Evolutionary conservation across 768 basidiomycete species (phyloP), one percentile per base, ranked within the genome.

Genomic region (Leccinum subgranulosum): DNA sequence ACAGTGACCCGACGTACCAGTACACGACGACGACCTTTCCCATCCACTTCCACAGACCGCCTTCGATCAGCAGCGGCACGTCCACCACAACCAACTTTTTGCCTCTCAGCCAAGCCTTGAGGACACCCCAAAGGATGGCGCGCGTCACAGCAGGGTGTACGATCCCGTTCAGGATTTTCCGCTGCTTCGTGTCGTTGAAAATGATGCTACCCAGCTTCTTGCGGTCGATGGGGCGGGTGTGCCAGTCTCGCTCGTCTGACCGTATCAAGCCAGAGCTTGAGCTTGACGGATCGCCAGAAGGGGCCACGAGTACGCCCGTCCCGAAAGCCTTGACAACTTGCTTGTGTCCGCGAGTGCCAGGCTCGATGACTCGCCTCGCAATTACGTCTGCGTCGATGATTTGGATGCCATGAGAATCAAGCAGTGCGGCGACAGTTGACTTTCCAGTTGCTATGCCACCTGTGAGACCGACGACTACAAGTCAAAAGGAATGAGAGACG

Each of bases 381-480:
- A 98, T 80, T 15, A 91, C 60, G 77, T 98, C 96, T 2, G 96
- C 94, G 69, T 99, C 97, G 64, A 98, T 82, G 63, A 98, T 76
- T n/a, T 93, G 91, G 29, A 98, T 75, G 29, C 72, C 65, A 63
- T 85, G 85, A 0, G 79, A 75, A 52, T 81, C 80, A 34, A 98
- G 78, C 43, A 94, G 77, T 7, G 75, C 73, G 0, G 94, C 92
- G 11, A 94, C 97, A 12, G 94, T 90, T 0, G 95, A 97, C 76
- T 99, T 99, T 53, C 96, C 94, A 7, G 94, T 94, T 21, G 94
- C 92, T 57, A 99, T 98, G 2, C 95, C 93, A 8, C 97, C 97
- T 28, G 96, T 98, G 21, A 99, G 83, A 41, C 97, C 96, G 60
- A 97, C 83, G 57, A 98, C 95, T 96, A 7, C 2, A 12, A 4